Conservation (phyloP, 805 yeast species). For the Naumovozyma baii region DNA sequence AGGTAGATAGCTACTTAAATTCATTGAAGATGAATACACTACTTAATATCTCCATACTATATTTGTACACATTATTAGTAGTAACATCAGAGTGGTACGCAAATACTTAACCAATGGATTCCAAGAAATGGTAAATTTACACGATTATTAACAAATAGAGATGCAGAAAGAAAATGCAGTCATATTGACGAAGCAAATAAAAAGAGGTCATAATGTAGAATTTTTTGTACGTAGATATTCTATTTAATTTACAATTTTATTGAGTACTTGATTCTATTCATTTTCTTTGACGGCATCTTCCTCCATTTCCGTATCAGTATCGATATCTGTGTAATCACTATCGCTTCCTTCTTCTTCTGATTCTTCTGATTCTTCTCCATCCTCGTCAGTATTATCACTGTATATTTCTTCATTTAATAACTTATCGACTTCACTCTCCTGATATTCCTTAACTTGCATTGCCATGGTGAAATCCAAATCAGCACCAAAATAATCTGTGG, state of each 20-base stretch:
- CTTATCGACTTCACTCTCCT: slow-evolving; percentile 23
- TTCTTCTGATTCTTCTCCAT: slow-evolving; percentile 44
- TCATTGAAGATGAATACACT: slow-evolving; percentile 47
- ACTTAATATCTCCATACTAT: slow-evolving; percentile 35
- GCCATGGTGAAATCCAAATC: slow-evolving; percentile 65
- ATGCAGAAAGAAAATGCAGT: slow-evolving; percentile 13
- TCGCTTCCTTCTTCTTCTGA: slow-evolving; percentile 45
- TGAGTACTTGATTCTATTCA: neutral
- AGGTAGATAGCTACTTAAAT: slow-evolving; percentile 49
- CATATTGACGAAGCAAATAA: slow-evolving; percentile 10
- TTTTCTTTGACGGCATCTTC: slow-evolving; percentile 12
- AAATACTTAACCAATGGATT: slow-evolving; percentile 51
- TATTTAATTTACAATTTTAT: neutral
- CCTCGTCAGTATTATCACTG: slow-evolving; percentile 35
- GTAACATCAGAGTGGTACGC: slow-evolving; percentile 33
- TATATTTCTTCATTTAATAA: slow-evolving; percentile 47
- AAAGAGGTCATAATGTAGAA: neutral
- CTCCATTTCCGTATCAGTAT: slow-evolving; percentile 31
- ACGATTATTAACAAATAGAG: slow-evolving; percentile 2
- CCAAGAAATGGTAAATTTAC: slow-evolving; percentile 11
- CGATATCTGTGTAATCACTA: slow-evolving; percentile 29
- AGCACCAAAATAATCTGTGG: slow-evolving; percentile 70
- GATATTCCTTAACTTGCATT: slow-evolving; percentile 59
- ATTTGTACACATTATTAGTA: slow-evolving; percentile 42
- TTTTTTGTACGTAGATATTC: too few relatives aligned